These are phyloP conservation scores for Margaritispora aquatica DNA, from an alignment of 495 filamentous ascomycete species.

Conservation along the genomic window DNA sequence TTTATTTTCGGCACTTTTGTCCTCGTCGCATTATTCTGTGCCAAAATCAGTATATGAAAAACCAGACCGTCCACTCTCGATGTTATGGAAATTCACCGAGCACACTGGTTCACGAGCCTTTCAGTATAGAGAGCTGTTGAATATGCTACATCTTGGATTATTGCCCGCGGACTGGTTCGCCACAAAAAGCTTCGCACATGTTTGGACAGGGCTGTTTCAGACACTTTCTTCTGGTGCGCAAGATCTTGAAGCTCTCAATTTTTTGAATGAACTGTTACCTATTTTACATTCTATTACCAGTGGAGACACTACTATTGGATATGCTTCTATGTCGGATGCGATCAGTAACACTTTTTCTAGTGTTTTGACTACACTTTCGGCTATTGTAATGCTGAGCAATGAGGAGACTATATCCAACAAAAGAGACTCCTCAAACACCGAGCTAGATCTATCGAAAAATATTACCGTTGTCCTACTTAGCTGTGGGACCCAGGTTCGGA, in stretches of 20 bases:
- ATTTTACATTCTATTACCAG: conserved; percentile 23
- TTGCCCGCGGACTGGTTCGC: conserved; percentile 40
- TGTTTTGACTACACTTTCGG: conserved; percentile 28
- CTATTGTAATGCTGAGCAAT: conserved; percentile 29
- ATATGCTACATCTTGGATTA: conserved; percentile 26
- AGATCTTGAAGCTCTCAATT: conserved; percentile 30
- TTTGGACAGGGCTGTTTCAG: conserved; percentile 32
- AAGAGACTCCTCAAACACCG: too few relatives aligned
- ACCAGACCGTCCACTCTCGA: conserved; percentile 18
- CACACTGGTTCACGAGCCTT: conserved; percentile 24
- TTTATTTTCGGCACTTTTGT: conserved; percentile 29
- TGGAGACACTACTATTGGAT: not conserved
- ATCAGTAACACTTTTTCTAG: conserved; percentile 29
- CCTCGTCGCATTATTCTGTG: conserved; percentile 29
- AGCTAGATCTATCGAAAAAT: conserved; percentile 2
- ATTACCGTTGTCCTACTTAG: conserved; percentile 7
- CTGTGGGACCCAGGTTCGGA: not conserved
- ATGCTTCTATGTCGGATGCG: conserved; percentile 16
- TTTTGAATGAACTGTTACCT: conserved; percentile 29
- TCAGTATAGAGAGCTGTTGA: conserved; percentile 29
- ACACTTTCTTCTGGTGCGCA: conserved; percentile 23
- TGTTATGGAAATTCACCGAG: conserved; percentile 25
- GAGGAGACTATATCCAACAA: too few relatives aligned
- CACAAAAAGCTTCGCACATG: conserved; percentile 29
- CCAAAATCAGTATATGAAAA: conserved; percentile 29